Evolutionary conservation across 2,329 filamentous ascomycete genomes (phyloP), one percentile per base, ranked within the genome.

Genomic region (Claviceps maximensis): DNA sequence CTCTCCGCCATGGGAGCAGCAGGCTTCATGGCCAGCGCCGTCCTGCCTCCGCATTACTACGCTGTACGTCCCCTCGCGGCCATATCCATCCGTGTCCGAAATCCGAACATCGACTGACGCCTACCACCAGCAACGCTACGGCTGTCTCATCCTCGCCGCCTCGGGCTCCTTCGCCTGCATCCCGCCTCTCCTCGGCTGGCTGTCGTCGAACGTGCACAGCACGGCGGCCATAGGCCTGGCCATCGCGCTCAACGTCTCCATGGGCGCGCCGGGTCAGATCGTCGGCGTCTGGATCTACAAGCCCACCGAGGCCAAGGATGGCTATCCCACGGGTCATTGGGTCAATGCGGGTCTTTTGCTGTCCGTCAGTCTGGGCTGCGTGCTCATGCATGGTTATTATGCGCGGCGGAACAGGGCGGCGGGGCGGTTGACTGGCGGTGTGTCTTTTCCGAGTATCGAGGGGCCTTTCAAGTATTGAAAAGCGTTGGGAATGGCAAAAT

Each of bases 231-330:
- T 79, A 0, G 84, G 84, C 0, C 72, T 88, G 12, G 84, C 83
- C 2, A 84, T 87, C 53, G 84, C 83, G 0, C 67, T 88, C 56
- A 87, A 87, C 57, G 78, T 87, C 17, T 81, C 79, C 2, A 74
- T 85, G 31, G 75, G 75, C 49, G 83, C 82, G 0, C 83, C 82
- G 0, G 84, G 84, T 0, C 84, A 87, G 64, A 87, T 88, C 42
- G 77, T 80, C 0, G 84, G 83, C 0, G 82, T 86, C 1, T 88
- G 83, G 83, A 87, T 86, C 56, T 87, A 87, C 67, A 84, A 83
- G 61, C 72, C 77, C 1, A 68, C 77, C 12, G 82, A 88, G 64
- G 76, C 74, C 19, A 64, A 68, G 23, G 67, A 59, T 10, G 84
- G 84, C 0, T 87, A 85, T 62, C 82, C 82, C 0, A 87, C 83